These are phyloP conservation scores for Dichotomopilus funicola DNA, from an alignment of 2,329 filamentous ascomycete species.

Conservation along the genomic window DNA sequence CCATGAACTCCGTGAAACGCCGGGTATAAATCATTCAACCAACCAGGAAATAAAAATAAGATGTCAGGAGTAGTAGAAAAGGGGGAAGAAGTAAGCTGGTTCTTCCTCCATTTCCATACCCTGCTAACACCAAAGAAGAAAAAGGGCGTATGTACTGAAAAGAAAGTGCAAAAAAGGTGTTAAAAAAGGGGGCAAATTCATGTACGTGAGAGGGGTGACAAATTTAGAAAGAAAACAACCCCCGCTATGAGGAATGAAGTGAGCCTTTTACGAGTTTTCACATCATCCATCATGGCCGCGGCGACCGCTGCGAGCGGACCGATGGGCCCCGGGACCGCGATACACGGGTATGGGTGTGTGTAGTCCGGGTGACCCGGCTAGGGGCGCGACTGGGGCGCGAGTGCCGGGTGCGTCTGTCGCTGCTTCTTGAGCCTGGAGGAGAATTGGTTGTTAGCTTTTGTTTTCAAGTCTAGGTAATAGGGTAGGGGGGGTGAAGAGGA, in stretches of 20 bases:
- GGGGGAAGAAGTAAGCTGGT: too few relatives aligned
- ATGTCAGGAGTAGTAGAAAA: too few relatives aligned
- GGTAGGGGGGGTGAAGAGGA: conserved; percentile 8
- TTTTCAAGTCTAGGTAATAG: background rate
- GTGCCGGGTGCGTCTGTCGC: conserved; percentile 23
- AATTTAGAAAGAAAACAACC: background rate
- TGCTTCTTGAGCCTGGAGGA: conserved; percentile 36
- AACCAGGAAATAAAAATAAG: background rate
- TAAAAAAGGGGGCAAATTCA: background rate
- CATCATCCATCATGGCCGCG: conserved; percentile 7
- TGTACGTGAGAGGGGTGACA: background rate
- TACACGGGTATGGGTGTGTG: conserved; percentile 23
- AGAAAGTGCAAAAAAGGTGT: background rate
- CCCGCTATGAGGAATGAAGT: background rate
- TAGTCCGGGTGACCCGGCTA: conserved; percentile 25
- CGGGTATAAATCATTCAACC: background rate
- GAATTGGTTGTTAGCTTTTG: background rate
- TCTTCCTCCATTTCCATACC: too few relatives aligned
- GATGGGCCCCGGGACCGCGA: conserved; percentile 25
- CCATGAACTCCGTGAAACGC: background rate
- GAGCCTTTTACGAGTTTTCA: background rate
- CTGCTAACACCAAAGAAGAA: too few relatives aligned
- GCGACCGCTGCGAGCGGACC: conserved; percentile 15
- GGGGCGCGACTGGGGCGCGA: conserved; percentile 21
- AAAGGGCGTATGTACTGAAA: background rate